Base-by-base conservation (phyloP, 2,329 filamentous ascomycete species). In the Fusarium veterinarium region DNA sequence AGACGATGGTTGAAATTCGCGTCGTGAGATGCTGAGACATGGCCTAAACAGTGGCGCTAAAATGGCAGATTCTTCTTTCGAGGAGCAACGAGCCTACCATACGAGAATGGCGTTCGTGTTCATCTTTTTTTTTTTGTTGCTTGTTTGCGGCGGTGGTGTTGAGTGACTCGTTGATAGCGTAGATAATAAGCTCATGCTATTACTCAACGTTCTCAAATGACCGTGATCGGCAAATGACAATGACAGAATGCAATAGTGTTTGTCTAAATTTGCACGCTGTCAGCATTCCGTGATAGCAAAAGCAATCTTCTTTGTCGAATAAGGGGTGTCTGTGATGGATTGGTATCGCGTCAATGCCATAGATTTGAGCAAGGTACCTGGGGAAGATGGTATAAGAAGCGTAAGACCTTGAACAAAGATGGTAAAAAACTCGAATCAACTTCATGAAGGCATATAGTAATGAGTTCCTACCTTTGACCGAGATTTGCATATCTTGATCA, bases 141-240 rank as follows among this genome's bases (percentile, higher is more conserved):
- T 16, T 38, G 30, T 31, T 37, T 40, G 25, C n/a, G 35, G 16
- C 30, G 38, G 25, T 19, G 16, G 37, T 41, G 40, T 49, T 51
- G 35, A 37, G 30, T 41, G n/a, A 25, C 3, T 46, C 30, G 62
- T 60, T 30, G 35, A 49, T 30, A 67, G 45, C 30, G 45, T 67
- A 67, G 53, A 67, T 41, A 60, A 28, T 23, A 69, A 64, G 66
- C 65, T 69, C 66, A 69, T 69, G 66, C 51, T 69, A 25, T 64
- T 19, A 38, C 23, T 25, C 16, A 5, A 42, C 10, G 7, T 30
- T 23, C 25, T 30, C 19, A 33, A n/a, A 35, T 14, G 16, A 16
- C 6, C 9, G 45, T 64, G 64, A 31, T 38, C 12, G 17, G 23
- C 37, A 19, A 16, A 11, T 1, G 5, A 12, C 1, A 28, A 42